These are phyloP conservation scores for Globisporangium paroecandrum DNA, from an alignment of 352 stramenopile species.

Conservation along the genomic window DNA sequence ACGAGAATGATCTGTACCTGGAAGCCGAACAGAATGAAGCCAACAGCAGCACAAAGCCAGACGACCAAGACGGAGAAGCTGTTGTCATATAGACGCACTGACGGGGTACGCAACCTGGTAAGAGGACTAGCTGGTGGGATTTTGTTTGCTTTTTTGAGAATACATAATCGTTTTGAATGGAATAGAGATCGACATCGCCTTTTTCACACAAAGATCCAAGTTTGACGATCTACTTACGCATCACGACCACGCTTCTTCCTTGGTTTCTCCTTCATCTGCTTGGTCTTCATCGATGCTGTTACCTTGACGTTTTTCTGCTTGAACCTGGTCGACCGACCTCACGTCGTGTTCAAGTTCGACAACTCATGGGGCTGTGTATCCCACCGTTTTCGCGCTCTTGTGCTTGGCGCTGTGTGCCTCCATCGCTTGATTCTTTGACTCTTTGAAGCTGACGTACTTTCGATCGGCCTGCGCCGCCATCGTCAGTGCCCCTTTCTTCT, in stretches of 20 bases:
- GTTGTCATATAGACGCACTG: slow-evolving; percentile 7
- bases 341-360: background rate
- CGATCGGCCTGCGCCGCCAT: background rate
- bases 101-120: background rate
- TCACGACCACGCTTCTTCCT: background rate
- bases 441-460: background rate
- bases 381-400: background rate
- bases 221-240: background rate
- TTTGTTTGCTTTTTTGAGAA: background rate
- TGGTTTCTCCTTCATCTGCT: background rate
- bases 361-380: background rate
- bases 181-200: background rate
- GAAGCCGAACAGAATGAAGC: slow-evolving; percentile 15
- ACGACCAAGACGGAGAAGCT: slow-evolving; percentile 14
- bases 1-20: slow-evolving; percentile 26
- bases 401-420: background rate
- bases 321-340: background rate
- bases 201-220: background rate
- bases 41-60: background rate
- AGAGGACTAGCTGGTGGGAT: background rate
- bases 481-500: background rate
- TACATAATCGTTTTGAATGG: background rate
- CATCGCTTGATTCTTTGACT: background rate
- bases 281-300: background rate
- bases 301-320: background rate